Evolutionary conservation across 1,284 basidiomycete genomes (phyloP).

Genomic region (Leccinum cinnamomeum): DNA sequence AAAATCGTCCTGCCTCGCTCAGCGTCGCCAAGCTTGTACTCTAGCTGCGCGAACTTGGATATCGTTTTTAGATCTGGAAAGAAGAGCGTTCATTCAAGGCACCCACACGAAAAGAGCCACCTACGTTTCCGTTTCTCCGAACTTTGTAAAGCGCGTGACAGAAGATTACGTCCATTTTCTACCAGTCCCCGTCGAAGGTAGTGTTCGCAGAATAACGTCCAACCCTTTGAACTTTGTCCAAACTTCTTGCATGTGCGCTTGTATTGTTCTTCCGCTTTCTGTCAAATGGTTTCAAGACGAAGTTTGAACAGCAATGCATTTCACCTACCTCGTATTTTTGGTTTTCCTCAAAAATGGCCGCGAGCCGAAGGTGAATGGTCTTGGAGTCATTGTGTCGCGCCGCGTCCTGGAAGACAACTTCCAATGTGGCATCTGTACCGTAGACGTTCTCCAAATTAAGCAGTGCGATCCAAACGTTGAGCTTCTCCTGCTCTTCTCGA

Average conservation of each 20-base stretch:
- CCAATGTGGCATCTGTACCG: constrained; percentile 81
- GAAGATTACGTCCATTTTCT: constrained; percentile 82
- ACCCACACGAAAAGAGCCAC: constrained; percentile 32
- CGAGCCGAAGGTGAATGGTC: constrained; percentile 82
- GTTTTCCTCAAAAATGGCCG: constrained; percentile 82
- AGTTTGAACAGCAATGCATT: neutral
- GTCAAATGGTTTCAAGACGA: constrained; percentile 19
- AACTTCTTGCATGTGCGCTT: constrained; percentile 91
- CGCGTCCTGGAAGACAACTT: constrained; percentile 87
- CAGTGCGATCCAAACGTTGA: constrained; percentile 98
- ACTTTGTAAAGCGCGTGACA: constrained; percentile 89
- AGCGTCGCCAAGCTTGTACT: constrained; percentile 92
- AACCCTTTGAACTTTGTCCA: constrained; percentile 86
- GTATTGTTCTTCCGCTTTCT: constrained; percentile 88
- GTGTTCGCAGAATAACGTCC: constrained; percentile 86
- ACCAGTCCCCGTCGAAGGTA: constrained; percentile 70
- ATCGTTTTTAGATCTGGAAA: constrained; percentile 88
- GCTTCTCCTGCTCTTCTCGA: constrained; percentile 94
- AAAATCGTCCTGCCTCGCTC: constrained; percentile 96
- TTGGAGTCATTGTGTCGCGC: constrained; percentile 90
- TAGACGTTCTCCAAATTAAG: constrained; percentile 96
- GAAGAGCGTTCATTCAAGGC: constrained; percentile 2
- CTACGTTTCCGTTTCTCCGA: constrained; percentile 94
- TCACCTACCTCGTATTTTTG: constrained; percentile 73
- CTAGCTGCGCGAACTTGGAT: constrained; percentile 90